Conservation (phyloP, 2,329 filamentous ascomycete genomes). For the Sporothrix euskadiensis region DNA sequence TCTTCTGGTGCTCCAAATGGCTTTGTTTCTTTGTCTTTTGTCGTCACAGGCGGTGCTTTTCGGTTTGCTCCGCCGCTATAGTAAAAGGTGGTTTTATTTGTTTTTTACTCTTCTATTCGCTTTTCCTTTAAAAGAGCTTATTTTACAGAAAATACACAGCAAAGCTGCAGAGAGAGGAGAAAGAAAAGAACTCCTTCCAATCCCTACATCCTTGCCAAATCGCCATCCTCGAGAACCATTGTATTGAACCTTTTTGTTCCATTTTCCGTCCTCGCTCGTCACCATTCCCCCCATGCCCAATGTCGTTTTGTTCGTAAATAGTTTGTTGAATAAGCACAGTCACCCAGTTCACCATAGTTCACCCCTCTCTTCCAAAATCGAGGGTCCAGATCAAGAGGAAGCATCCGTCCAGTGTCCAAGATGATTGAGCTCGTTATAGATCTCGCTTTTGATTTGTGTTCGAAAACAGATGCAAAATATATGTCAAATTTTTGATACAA, state of each 20-base stretch:
- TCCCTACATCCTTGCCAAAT: background rate
- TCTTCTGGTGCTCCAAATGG: background rate
- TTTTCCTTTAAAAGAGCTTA: background rate
- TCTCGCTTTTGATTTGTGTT: constrained; percentile 11
- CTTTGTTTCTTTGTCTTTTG: background rate
- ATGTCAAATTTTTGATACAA: background rate
- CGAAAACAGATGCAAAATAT: background rate
- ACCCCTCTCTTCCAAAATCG: background rate
- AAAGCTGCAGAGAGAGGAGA: background rate
- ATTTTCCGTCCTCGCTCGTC: background rate
- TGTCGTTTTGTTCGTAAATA: constrained; percentile 12
- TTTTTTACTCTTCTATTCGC: background rate
- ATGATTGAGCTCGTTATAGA: constrained; percentile 3
- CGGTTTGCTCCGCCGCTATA: background rate
- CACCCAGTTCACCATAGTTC: background rate
- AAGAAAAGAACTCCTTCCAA: background rate
- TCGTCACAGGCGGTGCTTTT: constrained; percentile 5
- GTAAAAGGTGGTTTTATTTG: background rate
- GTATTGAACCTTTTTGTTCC: constrained; percentile 7
- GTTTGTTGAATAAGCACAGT: background rate
- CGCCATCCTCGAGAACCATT: background rate
- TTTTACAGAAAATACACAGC: constrained; percentile 29
- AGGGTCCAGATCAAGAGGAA: no score
- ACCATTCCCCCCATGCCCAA: background rate
- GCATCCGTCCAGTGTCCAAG: background rate